Conservation (phyloP, 352 stramenopile genomes). For the Pythium guiyangense region DNA sequence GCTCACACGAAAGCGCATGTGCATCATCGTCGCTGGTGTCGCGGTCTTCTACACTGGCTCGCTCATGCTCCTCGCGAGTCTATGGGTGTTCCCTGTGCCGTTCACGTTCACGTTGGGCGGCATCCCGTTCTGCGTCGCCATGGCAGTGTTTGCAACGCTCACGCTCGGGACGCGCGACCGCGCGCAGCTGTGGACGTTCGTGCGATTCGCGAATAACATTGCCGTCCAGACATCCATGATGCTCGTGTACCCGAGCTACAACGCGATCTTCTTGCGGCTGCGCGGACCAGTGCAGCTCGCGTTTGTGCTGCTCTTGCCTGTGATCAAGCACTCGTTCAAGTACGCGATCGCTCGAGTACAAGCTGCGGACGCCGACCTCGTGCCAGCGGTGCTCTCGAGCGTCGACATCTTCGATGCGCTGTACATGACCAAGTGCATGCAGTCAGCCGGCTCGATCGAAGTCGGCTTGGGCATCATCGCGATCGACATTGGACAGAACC, state of each 20-base stretch:
- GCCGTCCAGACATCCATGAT: neutral
- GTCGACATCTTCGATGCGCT: conserved; percentile 13
- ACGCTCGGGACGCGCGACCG: neutral
- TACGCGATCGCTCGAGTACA: neutral
- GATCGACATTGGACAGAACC: conserved; percentile 5
- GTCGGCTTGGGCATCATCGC: conserved; percentile 13
- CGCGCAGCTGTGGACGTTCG: neutral
- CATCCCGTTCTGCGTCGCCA: neutral
- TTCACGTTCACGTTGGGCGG: conserved; percentile 2
- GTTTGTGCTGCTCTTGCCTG: conserved; percentile 9
- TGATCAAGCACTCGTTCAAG: conserved; percentile 7
- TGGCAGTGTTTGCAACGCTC: neutral
- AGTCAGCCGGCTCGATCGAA: conserved; percentile 12
- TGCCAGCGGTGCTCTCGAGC: neutral
- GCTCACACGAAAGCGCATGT: neutral
- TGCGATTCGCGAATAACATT: neutral
- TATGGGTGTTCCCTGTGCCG: conserved; percentile 7
- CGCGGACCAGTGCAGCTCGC: neutral
- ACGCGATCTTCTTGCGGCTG: conserved; percentile 10
- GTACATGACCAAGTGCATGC: conserved; percentile 20
- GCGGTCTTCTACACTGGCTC: neutral
- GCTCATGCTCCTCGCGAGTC: neutral
- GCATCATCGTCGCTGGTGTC: neutral
- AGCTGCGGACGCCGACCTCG: neutral
- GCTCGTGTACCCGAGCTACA: conserved; percentile 7